Evolutionary conservation across 768 basidiomycete species (phyloP), one percentile per base, ranked within the genome.

Genomic region (Collybia nuda): DNA sequence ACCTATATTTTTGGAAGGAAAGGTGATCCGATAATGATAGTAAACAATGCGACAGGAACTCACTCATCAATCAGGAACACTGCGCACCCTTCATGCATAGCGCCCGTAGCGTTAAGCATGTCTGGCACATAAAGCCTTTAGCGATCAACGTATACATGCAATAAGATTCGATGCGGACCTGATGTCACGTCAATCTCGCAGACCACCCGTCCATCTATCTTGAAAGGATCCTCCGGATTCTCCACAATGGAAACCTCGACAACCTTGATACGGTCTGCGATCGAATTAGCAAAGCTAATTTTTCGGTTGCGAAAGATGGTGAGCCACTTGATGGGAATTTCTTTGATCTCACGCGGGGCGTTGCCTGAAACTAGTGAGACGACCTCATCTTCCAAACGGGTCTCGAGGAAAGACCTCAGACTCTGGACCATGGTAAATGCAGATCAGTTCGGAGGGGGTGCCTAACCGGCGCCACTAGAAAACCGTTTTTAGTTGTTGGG

Each of bases 1-100:
- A 74, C 50, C 79, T 82, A 44, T 22, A 35, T 24, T 26, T 21
- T n/a, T 19, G 11, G 37, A 19, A 15, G 29, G 19, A 19, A 36
- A 40, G 38, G 24, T 8, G 9, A 24, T 7, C 35, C 47, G 23
- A 35, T 32, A 26, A 36, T 6, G 47, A 41, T n/a, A 1, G 29
- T 7, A 28, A 46, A 18, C 12, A 2, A 43, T n/a, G 39, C 15
- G 24, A 29, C 39, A 28, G 32, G 42, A 5, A 52, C 73, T 32
- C 48, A 79, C 79, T 79, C 65, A 54, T 82, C 81, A 29, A 81
- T 71, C 21, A 82, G 52, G 48, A 71, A 71, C 2, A 69, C 53
- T 15, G 68, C 59, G 48, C 76, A 78, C 5, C 73, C 78, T 15
- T 73, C 67, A 37, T 76, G 67, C 55, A 80, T 50, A 3, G 57